Percentiles rank a stretch among this genome's conserved stretches.
These are phyloP conservation scores for Penicillium sp. DNA, from an alignment of 2,329 filamentous ascomycete genomes.

Conservation along the genomic window DNA sequence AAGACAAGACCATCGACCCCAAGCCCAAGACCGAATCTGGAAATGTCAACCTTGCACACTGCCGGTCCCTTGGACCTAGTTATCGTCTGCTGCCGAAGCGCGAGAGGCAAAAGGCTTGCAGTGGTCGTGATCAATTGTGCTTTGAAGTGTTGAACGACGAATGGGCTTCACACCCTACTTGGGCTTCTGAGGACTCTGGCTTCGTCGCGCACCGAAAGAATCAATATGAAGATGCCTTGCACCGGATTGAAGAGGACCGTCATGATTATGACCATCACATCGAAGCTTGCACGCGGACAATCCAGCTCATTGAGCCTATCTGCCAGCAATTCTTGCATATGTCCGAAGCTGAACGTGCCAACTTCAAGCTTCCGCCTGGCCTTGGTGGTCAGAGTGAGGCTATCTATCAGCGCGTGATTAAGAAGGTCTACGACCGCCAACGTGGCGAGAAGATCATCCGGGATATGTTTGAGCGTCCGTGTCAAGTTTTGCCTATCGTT, in stretches of 20 bases:
- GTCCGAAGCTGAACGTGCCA: constrained; percentile 70
- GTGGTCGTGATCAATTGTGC: constrained; percentile 92
- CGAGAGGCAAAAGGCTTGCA: constrained; percentile 88
- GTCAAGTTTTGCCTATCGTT: constrained; percentile 84
- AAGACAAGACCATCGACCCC: constrained; percentile 79
- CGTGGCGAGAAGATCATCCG: constrained; percentile 83
- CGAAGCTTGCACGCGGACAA: constrained; percentile 90
- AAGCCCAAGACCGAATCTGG: constrained; percentile 72
- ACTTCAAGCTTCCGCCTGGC: constrained; percentile 78
- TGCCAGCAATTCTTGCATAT: constrained; percentile 87
- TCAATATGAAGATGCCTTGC: constrained; percentile 87
- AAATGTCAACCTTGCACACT: constrained; percentile 91
- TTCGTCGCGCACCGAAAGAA: constrained; percentile 99
- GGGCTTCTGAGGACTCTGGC: constrained; percentile 96
- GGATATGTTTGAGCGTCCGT: constrained; percentile 82
- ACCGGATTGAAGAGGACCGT: constrained; percentile 95
- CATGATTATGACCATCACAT: constrained; percentile 99
- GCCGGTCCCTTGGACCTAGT: constrained; percentile 91
- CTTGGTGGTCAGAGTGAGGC: constrained; percentile 93
- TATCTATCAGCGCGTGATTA: constrained; percentile 95
- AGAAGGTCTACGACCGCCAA: constrained; percentile 92
- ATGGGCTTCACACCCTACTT: constrained; percentile 98
- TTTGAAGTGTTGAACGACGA: constrained; percentile 93
- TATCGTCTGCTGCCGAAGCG: constrained; percentile 90
- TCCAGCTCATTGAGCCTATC: constrained; percentile 93